Evolutionary conservation across 1,139 yeast genomes (phyloP).

Genomic region (Pichia sp.): DNA sequence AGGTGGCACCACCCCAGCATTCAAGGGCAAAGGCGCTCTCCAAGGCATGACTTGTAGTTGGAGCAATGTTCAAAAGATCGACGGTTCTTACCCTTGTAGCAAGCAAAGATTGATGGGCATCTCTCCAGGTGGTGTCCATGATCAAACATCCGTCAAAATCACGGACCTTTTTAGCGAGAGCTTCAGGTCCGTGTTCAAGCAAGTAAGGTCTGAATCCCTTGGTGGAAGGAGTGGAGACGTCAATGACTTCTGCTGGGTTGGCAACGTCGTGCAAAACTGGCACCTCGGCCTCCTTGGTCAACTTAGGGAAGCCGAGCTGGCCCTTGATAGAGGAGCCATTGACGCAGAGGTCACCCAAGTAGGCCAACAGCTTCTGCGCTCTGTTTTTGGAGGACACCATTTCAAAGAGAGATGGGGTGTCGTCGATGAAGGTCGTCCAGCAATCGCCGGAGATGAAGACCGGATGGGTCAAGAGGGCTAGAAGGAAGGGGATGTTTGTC

Average conservation of each 20-base stretch:
- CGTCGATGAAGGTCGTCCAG: slow-evolving; percentile 99
- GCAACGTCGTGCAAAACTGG: slow-evolving; percentile 67
- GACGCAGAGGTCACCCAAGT: slow-evolving; percentile 88
- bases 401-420: slow-evolving; percentile 92
- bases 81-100: slow-evolving; percentile 97
- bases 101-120: slow-evolving; percentile 96
- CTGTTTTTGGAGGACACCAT: slow-evolving; percentile 95
- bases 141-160: slow-evolving; percentile 78
- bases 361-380: slow-evolving; percentile 87
- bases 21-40: slow-evolving; percentile 91
- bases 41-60: slow-evolving; percentile 86
- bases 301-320: slow-evolving; percentile 87
- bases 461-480: slow-evolving; percentile 88
- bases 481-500: slow-evolving; percentile 93
- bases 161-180: slow-evolving; percentile 84
- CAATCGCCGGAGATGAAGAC: slow-evolving; percentile 85
- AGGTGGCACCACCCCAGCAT: slow-evolving; percentile 99
- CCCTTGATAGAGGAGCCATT: slow-evolving; percentile 96
- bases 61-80: slow-evolving; percentile 88
- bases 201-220: slow-evolving; percentile 91
- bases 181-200: slow-evolving; percentile 80
- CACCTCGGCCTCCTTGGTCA: slow-evolving; percentile 66
- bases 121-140: slow-evolving; percentile 99
- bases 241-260: slow-evolving; percentile 45
- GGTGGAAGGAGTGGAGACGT: slow-evolving; percentile 52